Evolutionary conservation across 768 basidiomycete species (phyloP), one percentile per base, ranked within the genome.

Genomic region (Macrocybe gigantea): DNA sequence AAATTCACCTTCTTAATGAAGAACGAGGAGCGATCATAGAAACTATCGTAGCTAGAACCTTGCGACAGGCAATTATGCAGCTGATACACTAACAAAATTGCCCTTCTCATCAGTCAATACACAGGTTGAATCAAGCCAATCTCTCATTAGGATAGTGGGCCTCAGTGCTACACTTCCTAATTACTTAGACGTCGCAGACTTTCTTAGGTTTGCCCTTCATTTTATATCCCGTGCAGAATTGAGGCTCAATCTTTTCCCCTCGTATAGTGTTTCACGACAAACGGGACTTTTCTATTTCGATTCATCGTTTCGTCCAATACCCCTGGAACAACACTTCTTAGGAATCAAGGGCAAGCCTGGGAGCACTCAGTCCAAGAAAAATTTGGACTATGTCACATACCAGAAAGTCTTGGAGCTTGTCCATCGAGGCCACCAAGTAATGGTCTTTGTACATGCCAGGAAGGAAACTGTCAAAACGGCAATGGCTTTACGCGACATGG

Each of bases 381-480:
- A 94, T 56, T 74, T 98, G 44, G 96, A 99, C 64, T 71, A 71
- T 22, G 91, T 92, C 22, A 84, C 89, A 1, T 98, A 87, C 56
- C 77, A 94, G 56, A 97, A 95, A 67, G 93, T 98, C 13, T 78
- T 85, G 3, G 86, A 88, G 33, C 72, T 98, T 5, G 89, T 98
- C 30, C 74, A 69, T n/a, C 79, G 83, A 56, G 96, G 94, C 2
- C 96, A 99, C 67, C 96, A 98, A 64, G 93, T 96, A 51, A 98
- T 99, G 94, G 94, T 99, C 0, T 99, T 99, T 59, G 96, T 99
- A 7, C 96, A 99, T 64, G 92, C 96, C 10, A 79, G 96, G 31
- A 98, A 96, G 68, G 96, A 98, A 60, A 99, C 96, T 0, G 96
- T 98, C 45, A 96, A 95, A 61, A 80, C 89, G 1, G 94, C 94